Percentiles rank a stretch among this genome's conserved stretches.
These are phyloP conservation scores for Penicillium sp. DNA, from an alignment of 2,329 filamentous ascomycete species.

Conservation along the genomic window DNA sequence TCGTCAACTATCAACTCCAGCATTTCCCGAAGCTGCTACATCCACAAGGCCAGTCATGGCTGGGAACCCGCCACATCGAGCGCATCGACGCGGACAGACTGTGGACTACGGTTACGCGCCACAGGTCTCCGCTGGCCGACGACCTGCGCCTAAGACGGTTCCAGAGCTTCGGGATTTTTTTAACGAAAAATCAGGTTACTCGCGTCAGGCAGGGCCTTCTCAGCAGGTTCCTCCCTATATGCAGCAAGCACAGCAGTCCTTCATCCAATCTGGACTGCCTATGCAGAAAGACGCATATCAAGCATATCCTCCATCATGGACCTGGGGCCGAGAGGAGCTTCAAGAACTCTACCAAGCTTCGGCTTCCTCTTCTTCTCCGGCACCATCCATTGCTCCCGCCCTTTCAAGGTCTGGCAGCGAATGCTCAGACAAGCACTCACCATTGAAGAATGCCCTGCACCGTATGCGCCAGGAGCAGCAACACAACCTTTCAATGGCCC, in stretches of 20 bases:
- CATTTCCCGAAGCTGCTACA: slow-evolving; percentile 62
- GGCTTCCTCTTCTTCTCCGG: slow-evolving; percentile 27
- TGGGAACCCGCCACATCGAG: slow-evolving; percentile 43
- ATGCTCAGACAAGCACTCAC: slow-evolving; percentile 17
- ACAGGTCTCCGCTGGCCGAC: slow-evolving; percentile 29
- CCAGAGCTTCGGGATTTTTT: slow-evolving; percentile 24
- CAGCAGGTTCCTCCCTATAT: slow-evolving; percentile 15
- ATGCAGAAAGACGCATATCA: slow-evolving; percentile 19
- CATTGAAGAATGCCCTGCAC: slow-evolving; percentile 24
- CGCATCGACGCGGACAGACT: slow-evolving; percentile 78
- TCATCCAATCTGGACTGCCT: slow-evolving; percentile 11
- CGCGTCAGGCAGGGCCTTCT: slow-evolving; percentile 9
- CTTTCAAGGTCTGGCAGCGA: slow-evolving; percentile 22
- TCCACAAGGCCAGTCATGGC: slow-evolving; percentile 52
- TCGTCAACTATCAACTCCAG: slow-evolving; percentile 81
- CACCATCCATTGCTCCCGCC: slow-evolving; percentile 14
- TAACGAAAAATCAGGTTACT: slow-evolving; percentile 27
- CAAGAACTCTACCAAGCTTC: slow-evolving; percentile 27
- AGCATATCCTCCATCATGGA: slow-evolving; percentile 26
- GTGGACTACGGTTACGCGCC: slow-evolving; percentile 64
- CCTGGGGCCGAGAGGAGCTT: slow-evolving; percentile 30
- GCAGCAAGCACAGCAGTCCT: slow-evolving; percentile 47
- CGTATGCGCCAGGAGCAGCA: slow-evolving; percentile 31
- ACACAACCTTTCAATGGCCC: slow-evolving; percentile 18
- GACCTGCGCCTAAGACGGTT: slow-evolving; percentile 21